These are phyloP conservation scores for Leucocoprinus leucothites DNA, from an alignment of 768 basidiomycete genomes.

Conservation along the genomic window DNA sequence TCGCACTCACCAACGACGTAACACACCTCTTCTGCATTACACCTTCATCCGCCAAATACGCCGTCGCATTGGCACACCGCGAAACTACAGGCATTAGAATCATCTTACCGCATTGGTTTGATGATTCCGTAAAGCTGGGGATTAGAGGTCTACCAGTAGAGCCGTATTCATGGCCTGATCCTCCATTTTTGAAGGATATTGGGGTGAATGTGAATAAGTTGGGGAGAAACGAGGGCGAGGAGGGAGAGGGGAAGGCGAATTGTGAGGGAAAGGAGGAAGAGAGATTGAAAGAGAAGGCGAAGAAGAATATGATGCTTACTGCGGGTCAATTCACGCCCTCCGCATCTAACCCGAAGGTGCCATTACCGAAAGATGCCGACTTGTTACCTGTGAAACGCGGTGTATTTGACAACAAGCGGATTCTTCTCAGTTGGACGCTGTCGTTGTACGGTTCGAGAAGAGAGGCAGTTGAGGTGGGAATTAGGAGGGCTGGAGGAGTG, in stretches of 20 bases:
- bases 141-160: constrained; percentile 44
- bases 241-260: not conserved
- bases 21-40: constrained; percentile 79
- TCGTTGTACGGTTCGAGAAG: constrained; percentile 47
- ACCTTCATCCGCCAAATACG: constrained; percentile 49
- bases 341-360: constrained; percentile 3
- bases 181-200: constrained; percentile 39
- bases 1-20: constrained; percentile 75
- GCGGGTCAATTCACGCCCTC: constrained; percentile 26
- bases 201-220: constrained; percentile 13
- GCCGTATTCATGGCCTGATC: constrained; percentile 75
- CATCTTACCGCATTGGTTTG: constrained; percentile 92
- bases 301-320: constrained; percentile 22
- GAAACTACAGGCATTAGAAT: constrained; percentile 58
- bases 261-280: constrained; percentile 23
- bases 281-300: constrained; percentile 18
- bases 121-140: constrained; percentile 67
- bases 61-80: constrained; percentile 54
- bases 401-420: constrained; percentile 57
- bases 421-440: constrained; percentile 62
- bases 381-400: constrained; percentile 1
- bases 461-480: constrained; percentile 53
- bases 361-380: constrained; percentile 1
- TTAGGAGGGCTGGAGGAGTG: constrained; percentile 53
- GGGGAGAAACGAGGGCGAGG: not conserved